phyloP scores from a whole-genome alignment of 176 grass and related monocot genomes.

The Tillandsia leiboldiana region DNA sequence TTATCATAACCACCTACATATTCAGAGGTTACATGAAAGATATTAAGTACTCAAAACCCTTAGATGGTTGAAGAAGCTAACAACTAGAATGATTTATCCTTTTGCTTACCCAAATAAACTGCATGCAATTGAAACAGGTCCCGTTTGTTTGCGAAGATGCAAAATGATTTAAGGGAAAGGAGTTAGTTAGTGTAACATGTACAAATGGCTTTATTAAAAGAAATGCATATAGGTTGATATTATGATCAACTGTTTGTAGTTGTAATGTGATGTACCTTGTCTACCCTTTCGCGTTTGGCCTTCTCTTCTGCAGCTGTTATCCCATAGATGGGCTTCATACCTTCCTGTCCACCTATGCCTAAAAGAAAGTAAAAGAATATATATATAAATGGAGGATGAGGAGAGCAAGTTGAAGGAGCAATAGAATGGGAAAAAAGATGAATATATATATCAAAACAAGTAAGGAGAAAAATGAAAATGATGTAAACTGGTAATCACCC shows the following conservation, averaged over 20 bases:
- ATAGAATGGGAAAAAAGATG: background rate
- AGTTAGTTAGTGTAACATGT: background rate
- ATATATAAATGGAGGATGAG: background rate
- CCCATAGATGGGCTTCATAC: constrained; percentile 80
- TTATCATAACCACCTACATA: constrained; percentile 66
- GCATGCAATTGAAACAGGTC: constrained; percentile 3
- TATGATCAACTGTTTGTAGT: background rate
- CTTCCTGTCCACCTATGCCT: constrained; percentile 83
- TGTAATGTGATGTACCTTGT: constrained; percentile 34
- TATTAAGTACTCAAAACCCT: background rate
- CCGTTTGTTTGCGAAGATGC: background rate
- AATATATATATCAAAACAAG: constrained; percentile 1
- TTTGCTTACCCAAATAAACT: constrained; percentile 69
- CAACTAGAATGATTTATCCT: too few relatives aligned
- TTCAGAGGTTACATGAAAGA: background rate
- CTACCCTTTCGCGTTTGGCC: constrained; percentile 68
- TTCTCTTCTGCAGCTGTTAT: constrained; percentile 77
- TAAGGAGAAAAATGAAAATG: too few relatives aligned
- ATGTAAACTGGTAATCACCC: too few relatives aligned
- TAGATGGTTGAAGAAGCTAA: background rate
- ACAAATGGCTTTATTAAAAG: background rate
- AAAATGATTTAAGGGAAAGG: background rate
- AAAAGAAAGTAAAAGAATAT: background rate
- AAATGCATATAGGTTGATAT: background rate
- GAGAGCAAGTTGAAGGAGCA: background rate